A percentile compares a stretch with the other conserved stretches of the same genome.
Evolutionary conservation across 2,329 filamentous ascomycete species (phyloP).

Genomic region (Chrysoporthe austroafricana): DNA sequence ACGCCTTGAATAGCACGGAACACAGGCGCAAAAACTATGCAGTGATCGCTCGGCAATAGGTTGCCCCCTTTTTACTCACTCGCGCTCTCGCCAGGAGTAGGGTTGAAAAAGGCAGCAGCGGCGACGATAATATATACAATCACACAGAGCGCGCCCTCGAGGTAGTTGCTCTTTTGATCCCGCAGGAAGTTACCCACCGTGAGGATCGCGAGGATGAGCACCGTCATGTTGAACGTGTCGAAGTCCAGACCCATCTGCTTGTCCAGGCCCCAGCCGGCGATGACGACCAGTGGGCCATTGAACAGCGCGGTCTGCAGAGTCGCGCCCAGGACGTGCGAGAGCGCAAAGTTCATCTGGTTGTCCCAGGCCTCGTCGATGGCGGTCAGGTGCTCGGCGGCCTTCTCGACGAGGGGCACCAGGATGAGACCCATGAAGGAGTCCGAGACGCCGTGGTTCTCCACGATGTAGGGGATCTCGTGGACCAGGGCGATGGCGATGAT

Average conservation of each 20-base stretch:
- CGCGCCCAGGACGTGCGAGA: slow-evolving; percentile 83
- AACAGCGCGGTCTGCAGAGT: slow-evolving; percentile 89
- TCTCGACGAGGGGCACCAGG: slow-evolving; percentile 80
- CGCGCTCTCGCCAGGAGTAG: slow-evolving; percentile 42
- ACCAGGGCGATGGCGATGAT: slow-evolving; percentile 60
- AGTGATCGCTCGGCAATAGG: slow-evolving; percentile 4
- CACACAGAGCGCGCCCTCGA: slow-evolving; percentile 83
- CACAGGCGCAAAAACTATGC: too few relatives aligned
- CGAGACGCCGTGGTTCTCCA: slow-evolving; percentile 27
- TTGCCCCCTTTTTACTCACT: not conserved
- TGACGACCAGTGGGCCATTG: slow-evolving; percentile 80
- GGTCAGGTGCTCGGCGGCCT: slow-evolving; percentile 83
- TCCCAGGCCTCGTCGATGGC: slow-evolving; percentile 85
- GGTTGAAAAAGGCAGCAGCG: slow-evolving; percentile 61
- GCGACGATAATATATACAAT: slow-evolving; percentile 66
- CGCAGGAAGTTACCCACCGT: slow-evolving; percentile 86
- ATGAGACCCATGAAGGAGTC: slow-evolving; percentile 65
- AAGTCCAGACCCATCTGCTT: slow-evolving; percentile 80
- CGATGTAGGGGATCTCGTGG: slow-evolving; percentile 56
- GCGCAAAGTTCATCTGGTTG: slow-evolving; percentile 81
- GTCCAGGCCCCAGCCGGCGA: slow-evolving; percentile 79
- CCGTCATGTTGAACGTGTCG: slow-evolving; percentile 81
- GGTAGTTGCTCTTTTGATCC: slow-evolving; percentile 87
- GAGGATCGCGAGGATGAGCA: slow-evolving; percentile 82
- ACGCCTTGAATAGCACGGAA: not conserved